These are phyloP conservation scores for Globisporangium nodosum DNA, from an alignment of 352 stramenopile genomes.

Conservation along the genomic window DNA sequence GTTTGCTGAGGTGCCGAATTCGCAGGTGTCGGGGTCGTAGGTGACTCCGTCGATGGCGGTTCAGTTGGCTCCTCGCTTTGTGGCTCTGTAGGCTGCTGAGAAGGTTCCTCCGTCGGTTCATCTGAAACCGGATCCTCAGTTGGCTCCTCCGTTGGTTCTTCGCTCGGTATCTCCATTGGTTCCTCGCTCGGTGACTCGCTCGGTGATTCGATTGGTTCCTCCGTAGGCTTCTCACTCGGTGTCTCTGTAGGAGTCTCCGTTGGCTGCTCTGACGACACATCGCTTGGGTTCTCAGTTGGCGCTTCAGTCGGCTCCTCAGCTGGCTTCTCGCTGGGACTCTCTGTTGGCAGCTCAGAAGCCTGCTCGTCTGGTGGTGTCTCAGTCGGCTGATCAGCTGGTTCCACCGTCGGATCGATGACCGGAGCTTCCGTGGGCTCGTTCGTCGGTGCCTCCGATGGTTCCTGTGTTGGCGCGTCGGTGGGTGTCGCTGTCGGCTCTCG, in stretches of 20 bases:
- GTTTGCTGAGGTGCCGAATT: background rate
- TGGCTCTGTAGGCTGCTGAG: background rate
- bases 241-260: background rate
- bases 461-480: background rate
- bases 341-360: background rate
- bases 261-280: background rate
- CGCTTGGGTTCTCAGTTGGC: background rate
- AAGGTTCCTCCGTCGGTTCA: background rate
- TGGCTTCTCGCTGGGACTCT: background rate
- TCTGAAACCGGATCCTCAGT: background rate
- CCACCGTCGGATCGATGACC: background rate
- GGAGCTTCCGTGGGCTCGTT: background rate
- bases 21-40: background rate
- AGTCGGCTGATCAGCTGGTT: background rate
- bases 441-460: background rate
- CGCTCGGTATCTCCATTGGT: background rate
- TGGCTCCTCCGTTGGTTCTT: background rate
- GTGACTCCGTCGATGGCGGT: background rate
- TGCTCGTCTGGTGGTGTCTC: background rate
- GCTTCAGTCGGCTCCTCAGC: background rate
- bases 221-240: background rate
- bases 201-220: background rate
- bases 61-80: background rate
- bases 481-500: background rate
- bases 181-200: background rate